These are phyloP conservation scores for Yarrowia sp. DNA, from an alignment of 805 yeast species.

Conservation along the genomic window DNA sequence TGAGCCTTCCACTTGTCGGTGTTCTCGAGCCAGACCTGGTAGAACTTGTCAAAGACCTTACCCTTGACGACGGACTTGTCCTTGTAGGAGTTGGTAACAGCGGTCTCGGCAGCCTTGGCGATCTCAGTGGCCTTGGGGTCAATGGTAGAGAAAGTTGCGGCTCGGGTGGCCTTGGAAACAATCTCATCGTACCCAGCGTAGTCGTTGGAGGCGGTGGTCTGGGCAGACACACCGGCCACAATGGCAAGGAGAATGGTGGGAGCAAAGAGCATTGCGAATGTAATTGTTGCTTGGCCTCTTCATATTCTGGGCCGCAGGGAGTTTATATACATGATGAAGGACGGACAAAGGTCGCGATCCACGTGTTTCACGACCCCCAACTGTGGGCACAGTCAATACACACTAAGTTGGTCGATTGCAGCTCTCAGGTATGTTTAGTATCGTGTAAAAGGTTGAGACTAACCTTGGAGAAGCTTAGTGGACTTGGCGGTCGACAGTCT, in stretches of 20 bases:
- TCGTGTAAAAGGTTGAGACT: not conserved
- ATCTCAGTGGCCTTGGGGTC: slow-evolving; percentile 40
- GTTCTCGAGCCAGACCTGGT: slow-evolving; percentile 50
- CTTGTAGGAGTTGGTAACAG: slow-evolving; percentile 34
- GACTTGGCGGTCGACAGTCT: not conserved
- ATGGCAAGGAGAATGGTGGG: not conserved
- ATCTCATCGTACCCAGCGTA: slow-evolving; percentile 5
- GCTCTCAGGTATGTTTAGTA: not conserved
- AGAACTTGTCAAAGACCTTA: slow-evolving; percentile 43
- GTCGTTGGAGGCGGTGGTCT: slow-evolving; percentile 24
- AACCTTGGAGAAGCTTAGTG: not conserved
- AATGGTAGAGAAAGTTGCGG: slow-evolving; percentile 15
- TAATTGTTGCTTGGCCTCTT: not conserved
- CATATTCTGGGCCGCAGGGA: not conserved
- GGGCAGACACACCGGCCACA: slow-evolving; percentile 9
- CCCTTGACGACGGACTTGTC: slow-evolving; percentile 42
- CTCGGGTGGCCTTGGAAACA: slow-evolving; percentile 3
- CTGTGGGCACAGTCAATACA: not conserved
- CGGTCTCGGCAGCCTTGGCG: slow-evolving; percentile 36
- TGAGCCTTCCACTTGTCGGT: slow-evolving; percentile 51
- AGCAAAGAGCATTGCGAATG: not conserved
- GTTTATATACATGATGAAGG: not conserved
- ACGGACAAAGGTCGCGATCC: not conserved
- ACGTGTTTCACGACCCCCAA: slow-evolving; percentile 1
- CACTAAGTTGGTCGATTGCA: not conserved